Base-by-base conservation (phyloP, 345 rosid genomes). In the Citrus trifoliata region DNA sequence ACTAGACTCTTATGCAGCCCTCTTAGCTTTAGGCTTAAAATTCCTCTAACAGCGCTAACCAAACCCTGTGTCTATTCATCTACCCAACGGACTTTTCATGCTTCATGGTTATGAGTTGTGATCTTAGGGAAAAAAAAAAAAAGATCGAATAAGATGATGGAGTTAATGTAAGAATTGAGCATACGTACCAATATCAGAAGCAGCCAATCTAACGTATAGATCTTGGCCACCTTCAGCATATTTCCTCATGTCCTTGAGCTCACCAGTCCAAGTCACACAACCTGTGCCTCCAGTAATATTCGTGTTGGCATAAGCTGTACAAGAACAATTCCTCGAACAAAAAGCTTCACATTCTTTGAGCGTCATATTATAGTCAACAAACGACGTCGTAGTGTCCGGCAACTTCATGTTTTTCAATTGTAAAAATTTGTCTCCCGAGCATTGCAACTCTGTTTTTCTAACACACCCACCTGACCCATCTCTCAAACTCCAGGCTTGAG, bases 391-490 rank as follows among this genome's bases (percentile, higher is more conserved):
- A 18, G 85, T 78, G 38, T 92, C 93, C 2, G 99, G 99, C 85
- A 93, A 35, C 67, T 95, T 95, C 86, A 93, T 79, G 32, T 91
- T 86, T 76, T 81, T 72, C 85, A 93, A 9, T 35, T 35, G 81
- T 83, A 87, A 58, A 80, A 95, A 95, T 69, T 89, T 88, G 66
- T 92, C 91, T 21, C 73, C 79, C 3, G 28, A 7, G 51, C 98
- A 93, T 0, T 81, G 83, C 83, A 91, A 33, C 2, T 37, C 33
- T 24, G 91, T 91, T 58, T 82, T 87, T 82, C 97, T 81, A 5
- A 82, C 80, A 59, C 99, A 95, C 71, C 98, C 99, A 33, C 22
- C 88, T 0, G 96, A 88, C 30, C 99, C 97, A 28, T 82, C 85
- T 37, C 93, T 75, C 18, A 89, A 42, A 42, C 32, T 22, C 98